These are phyloP conservation scores for Fusarium sp. DNA, from an alignment of 2,329 filamentous ascomycete species.

Conservation along the genomic window DNA sequence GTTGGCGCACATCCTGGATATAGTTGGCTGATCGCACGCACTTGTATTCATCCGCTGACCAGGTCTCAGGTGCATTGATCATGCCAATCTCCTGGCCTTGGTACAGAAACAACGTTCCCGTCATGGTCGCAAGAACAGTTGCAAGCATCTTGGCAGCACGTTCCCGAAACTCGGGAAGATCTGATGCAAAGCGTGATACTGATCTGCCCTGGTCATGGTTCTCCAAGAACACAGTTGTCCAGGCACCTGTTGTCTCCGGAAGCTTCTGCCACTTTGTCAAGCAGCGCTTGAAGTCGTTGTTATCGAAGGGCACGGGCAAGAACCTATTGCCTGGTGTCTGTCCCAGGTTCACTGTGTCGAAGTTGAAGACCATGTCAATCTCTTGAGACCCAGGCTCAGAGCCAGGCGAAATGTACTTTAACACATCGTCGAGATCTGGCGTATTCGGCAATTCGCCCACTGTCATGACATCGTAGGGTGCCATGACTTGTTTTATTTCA, in stretches of 20 bases:
- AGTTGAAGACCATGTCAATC: slow-evolving; percentile 76
- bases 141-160: slow-evolving; percentile 68
- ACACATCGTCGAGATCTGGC: slow-evolving; percentile 64
- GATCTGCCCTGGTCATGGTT: slow-evolving; percentile 72
- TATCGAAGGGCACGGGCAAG: slow-evolving; percentile 54
- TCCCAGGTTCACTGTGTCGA: slow-evolving; percentile 69
- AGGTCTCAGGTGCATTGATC: slow-evolving; percentile 63
- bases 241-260: slow-evolving; percentile 63
- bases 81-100: slow-evolving; percentile 57
- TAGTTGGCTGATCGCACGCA: slow-evolving; percentile 68
- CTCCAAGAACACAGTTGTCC: slow-evolving; percentile 72
- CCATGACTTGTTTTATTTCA: slow-evolving; percentile 72
- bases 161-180: slow-evolving; percentile 59
- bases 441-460: slow-evolving; percentile 76
- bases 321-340: slow-evolving; percentile 63
- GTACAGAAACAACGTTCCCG: slow-evolving; percentile 73
- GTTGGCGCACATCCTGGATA: slow-evolving; percentile 52
- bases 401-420: slow-evolving; percentile 61
- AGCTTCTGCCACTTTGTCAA: slow-evolving; percentile 62
- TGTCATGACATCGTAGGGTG: slow-evolving; percentile 71
- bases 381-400: slow-evolving; percentile 55
- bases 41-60: slow-evolving; percentile 30
- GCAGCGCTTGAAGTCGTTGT: slow-evolving; percentile 59
- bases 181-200: slow-evolving; percentile 64
- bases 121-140: slow-evolving; percentile 60